Evolutionary conservation across 768 basidiomycete species (phyloP).

Genomic region (Megacollybia marginata): DNA sequence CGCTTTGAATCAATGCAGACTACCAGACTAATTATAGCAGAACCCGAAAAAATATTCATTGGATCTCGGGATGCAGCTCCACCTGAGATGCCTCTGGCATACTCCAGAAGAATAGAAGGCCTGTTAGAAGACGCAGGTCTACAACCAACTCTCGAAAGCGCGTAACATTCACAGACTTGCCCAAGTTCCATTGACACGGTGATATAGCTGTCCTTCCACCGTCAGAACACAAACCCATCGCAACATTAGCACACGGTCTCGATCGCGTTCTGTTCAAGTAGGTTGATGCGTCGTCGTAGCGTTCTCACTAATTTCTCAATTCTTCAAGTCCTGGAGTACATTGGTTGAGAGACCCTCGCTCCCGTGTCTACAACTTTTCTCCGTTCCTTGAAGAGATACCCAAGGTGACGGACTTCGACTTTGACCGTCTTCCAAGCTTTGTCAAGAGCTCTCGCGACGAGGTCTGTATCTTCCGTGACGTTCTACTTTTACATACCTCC

Average conservation of each 20-base stretch:
- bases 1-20: background rate
- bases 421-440: conserved; percentile 68
- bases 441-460: conserved; percentile 72
- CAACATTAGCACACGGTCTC: conserved; percentile 54
- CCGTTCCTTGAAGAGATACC: conserved; percentile 69
- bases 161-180: background rate
- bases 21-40: background rate
- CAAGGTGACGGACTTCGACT: conserved; percentile 75
- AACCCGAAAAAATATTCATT: background rate
- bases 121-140: background rate
- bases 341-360: conserved; percentile 81
- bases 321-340: conserved; percentile 75
- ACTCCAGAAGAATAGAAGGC: background rate
- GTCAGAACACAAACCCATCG: conserved; percentile 39
- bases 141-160: background rate
- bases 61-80: background rate
- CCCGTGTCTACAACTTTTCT: conserved; percentile 79
- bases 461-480: conserved; percentile 26
- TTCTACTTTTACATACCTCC: background rate
- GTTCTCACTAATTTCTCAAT: background rate
- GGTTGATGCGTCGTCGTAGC: conserved; percentile 14
- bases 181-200: background rate
- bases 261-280: conserved; percentile 74
- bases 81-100: background rate
- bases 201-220: conserved; percentile 33